Evolutionary conservation across 495 filamentous ascomycete species (phyloP), one percentile per base, ranked within the genome.

Genomic region (Aspergillus sclerotioniger): DNA sequence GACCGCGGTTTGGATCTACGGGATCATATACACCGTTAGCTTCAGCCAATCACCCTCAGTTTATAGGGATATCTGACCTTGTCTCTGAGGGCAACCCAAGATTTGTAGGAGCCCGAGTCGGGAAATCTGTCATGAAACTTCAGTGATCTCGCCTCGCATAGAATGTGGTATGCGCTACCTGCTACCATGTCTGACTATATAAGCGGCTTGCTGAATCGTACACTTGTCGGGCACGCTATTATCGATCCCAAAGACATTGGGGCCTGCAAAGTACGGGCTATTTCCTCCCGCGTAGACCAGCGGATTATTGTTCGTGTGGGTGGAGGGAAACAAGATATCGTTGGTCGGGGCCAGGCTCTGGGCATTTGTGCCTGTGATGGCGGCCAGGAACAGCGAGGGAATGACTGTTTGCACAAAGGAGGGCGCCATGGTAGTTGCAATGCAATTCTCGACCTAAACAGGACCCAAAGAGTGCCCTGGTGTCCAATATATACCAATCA

Each of bases 171-270:
- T n/a, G n/a, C n/a, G n/a, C n/a, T 76, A 85, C 52, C 83, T 70
- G 59, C 78, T 82, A 17, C 82, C 83, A 61, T 85, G 83, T 51
- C 82, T 76, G 28, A 76, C 73, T 32, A 80, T 62, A 59, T 82
- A 84, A 25, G 76, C 76, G 20, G 76, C 81, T 57, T 80, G 76
- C 45, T 83, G 76, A n/a, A 84, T 77, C 6, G 70, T 70, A 57
- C 83, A 86, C 33, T 71, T 71, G 13, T 75, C 64, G 17, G 83
- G 81, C 28, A 80, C 68, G 13, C 74, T 69, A 31, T 75, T 67
- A 3, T 73, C 72, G 44, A 84, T 79, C 6, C 68, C 69, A 59
- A 81, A 78, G 51, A 84, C 71, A 64, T 84, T 77, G n/a, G 82
- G 81, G 5, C 78, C 76, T 78, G 12, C 5, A 32, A 33, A 50